phyloP scores from a whole-genome alignment of 805 yeast species.

The Ascoidea asiatica region DNA sequence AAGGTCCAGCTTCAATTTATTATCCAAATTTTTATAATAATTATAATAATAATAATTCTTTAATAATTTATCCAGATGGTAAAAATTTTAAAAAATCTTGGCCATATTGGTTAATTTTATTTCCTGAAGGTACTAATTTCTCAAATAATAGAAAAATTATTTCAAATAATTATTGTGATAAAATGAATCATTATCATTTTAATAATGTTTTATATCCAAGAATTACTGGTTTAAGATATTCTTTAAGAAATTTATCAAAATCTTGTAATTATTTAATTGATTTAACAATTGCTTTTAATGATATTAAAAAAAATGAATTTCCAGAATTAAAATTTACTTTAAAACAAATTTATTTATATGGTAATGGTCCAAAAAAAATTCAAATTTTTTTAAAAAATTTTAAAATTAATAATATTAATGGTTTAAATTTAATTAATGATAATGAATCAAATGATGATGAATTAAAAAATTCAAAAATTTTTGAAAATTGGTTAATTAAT shows the following conservation, averaged over 20 bases:
- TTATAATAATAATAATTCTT: conserved; percentile 1
- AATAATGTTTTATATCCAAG: conserved; percentile 72
- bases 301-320: conserved; percentile 43
- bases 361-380: conserved; percentile 57
- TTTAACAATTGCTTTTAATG: conserved; percentile 72
- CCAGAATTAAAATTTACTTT: conserved; percentile 73
- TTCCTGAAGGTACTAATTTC: conserved; percentile 92
- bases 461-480: conserved; percentile 24
- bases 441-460: conserved; percentile 24
- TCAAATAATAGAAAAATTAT: conserved; percentile 49
- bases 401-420: conserved; percentile 49
- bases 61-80: background rate
- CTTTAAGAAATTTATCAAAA: conserved; percentile 39
- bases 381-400: conserved; percentile 52
- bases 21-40: conserved; percentile 21
- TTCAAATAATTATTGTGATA: conserved; percentile 43
- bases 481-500: conserved; percentile 63
- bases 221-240: conserved; percentile 61
- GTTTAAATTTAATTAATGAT: conserved; percentile 33
- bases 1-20: no score
- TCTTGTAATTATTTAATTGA: conserved; percentile 59
- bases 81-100: conserved; percentile 16
- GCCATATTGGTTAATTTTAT: conserved; percentile 62
- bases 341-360: conserved; percentile 46
- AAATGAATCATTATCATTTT: conserved; percentile 33